phyloP scores from a whole-genome alignment of 2,329 filamentous ascomycete genomes.

The Ceratocystis cacaofunesta region DNA sequence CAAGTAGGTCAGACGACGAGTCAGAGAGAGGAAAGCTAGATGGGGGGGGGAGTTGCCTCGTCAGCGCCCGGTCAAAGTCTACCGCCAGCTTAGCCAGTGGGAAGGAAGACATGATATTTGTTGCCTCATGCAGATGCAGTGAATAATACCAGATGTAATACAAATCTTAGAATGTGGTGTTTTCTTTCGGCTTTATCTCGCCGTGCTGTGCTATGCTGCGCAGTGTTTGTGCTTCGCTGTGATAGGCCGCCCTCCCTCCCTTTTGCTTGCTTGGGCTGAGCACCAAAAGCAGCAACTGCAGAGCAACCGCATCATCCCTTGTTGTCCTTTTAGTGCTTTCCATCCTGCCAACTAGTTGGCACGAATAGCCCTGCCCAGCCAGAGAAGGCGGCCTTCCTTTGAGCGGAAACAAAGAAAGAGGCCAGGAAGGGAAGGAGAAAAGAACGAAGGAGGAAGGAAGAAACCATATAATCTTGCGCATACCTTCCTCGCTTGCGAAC shows the following conservation, averaged over 20 bases:
- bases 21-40: neutral
- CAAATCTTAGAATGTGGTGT: neutral
- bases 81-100: neutral
- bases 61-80: too few species aligned
- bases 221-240: too few species aligned
- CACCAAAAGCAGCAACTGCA: neutral
- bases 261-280: neutral
- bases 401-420: neutral
- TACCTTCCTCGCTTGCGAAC: constrained; percentile 2
- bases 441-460: neutral
- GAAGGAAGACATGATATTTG: neutral
- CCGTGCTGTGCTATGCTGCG: neutral
- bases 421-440: neutral
- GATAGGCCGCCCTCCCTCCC: neutral
- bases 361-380: neutral
- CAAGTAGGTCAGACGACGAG: neutral
- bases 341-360: neutral
- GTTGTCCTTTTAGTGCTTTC: neutral
- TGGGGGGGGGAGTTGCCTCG: too few species aligned
- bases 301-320: neutral
- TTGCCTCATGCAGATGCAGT: neutral
- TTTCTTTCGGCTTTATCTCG: neutral
- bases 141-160: neutral
- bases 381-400: neutral
- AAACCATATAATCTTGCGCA: constrained; percentile 5